Evolutionary conservation across 176 grass and related monocot species (phyloP).

Genomic region (Hordeum marinum): DNA sequence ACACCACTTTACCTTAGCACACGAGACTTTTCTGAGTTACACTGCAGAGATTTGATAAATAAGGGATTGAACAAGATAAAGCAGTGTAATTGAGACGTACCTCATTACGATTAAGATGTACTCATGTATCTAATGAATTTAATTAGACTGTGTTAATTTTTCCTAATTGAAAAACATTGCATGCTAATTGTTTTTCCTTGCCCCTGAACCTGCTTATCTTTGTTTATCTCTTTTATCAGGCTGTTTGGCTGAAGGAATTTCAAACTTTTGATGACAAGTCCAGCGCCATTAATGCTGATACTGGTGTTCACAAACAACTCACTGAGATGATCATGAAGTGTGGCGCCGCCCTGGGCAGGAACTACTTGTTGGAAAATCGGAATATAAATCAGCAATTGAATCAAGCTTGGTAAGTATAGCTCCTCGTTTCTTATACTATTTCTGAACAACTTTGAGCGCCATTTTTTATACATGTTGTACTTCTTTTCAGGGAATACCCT

Average conservation of each 20-base stretch:
- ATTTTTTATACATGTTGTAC: background rate
- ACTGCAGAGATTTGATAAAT: background rate
- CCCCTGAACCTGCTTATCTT: background rate
- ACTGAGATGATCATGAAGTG: background rate
- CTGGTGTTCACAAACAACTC: background rate
- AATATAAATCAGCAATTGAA: background rate
- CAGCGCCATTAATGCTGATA: background rate
- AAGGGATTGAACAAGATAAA: background rate
- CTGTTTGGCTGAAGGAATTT: constrained; percentile 4
- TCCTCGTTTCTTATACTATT: background rate
- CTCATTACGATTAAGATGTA: too few species aligned
- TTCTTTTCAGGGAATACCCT: background rate
- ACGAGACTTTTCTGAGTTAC: too few species aligned
- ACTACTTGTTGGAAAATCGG: background rate
- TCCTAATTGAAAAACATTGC: background rate
- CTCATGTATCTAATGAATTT: background rate
- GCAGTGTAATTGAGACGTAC: too few species aligned
- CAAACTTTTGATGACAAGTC: constrained; percentile 2
- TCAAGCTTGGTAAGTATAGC: background rate
- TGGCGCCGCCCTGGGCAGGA: background rate
- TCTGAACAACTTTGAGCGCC: background rate
- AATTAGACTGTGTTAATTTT: background rate
- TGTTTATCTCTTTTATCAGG: background rate
- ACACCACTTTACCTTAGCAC: too few species aligned
- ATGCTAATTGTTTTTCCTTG: background rate